These are phyloP conservation scores for Aspergillus pseudotamarii DNA, from an alignment of 2,329 filamentous ascomycete genomes.

Conservation along the genomic window DNA sequence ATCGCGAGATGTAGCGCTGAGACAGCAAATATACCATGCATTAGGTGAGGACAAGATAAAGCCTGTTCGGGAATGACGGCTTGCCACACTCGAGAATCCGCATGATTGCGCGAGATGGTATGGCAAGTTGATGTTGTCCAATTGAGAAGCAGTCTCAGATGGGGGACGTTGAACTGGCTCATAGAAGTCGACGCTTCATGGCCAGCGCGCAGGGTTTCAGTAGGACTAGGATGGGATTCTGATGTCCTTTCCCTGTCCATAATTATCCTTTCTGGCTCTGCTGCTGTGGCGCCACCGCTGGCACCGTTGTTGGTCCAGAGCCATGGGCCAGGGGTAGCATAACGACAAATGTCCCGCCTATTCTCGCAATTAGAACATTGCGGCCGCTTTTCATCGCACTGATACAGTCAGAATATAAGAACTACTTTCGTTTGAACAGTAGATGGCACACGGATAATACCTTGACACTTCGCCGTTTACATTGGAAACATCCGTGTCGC, in stretches of 20 bases:
- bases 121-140: constrained; percentile 14
- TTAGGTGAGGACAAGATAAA: constrained; percentile 20
- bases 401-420: too few species aligned
- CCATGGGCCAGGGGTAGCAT: constrained; percentile 12
- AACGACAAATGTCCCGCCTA: constrained; percentile 21
- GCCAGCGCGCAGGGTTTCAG: too few species aligned
- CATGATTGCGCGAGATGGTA: constrained; percentile 20
- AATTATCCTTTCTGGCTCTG: too few species aligned
- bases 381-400: background rate
- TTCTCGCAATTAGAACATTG: constrained; percentile 21
- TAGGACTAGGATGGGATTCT: too few species aligned
- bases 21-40: constrained; percentile 28
- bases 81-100: constrained; percentile 24
- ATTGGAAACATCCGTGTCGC: constrained; percentile 25
- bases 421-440: too few species aligned
- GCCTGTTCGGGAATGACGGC: constrained; percentile 21
- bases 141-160: background rate
- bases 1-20: constrained; percentile 26
- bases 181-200: too few species aligned
- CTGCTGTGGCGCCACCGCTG: too few species aligned
- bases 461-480: constrained; percentile 24
- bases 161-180: background rate
- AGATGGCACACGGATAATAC: too few species aligned
- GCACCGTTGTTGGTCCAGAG: constrained; percentile 10
- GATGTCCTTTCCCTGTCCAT: too few species aligned